Base-by-base conservation (phyloP, 805 yeast species). In the Monosporozyma servazzii region DNA sequence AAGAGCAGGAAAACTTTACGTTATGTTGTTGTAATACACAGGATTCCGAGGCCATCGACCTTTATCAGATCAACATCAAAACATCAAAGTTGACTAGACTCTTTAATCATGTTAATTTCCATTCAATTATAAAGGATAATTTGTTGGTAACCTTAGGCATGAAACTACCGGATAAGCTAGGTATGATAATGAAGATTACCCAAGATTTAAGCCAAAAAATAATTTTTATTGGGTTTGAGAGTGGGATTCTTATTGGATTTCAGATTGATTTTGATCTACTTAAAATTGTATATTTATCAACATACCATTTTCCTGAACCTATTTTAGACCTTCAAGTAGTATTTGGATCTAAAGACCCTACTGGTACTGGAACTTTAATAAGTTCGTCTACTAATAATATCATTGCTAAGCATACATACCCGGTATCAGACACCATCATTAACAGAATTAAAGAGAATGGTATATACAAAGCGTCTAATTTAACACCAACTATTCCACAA, bases 241-340 rank as follows among this genome's bases (percentile, higher is more conserved):
- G 64, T 53, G 70, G 70, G 13, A 53, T 58, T 30, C 53, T 64
- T 3, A 51, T 65, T n/a, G 69, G 68, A 3, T 55, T 66, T 11
- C 27, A 27, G 20, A 33, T 25, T 25, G 25, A 37, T 11, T 37
- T 44, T 7, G 18, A 25, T 33, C 18, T 48, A 3, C 45, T 56
- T n/a, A 58, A 58, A 31, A 39, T 64, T 17, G 58, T 56, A 2
- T 58, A 63, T 50, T 50, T 62, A 5, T 62, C 67, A 1, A 43
- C 54, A 17, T 55, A 51, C 2, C 66, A 64, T 50, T 64, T 56
- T 29, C 69, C 69, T 15, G 55, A 65, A 11, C 69, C 68, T 6
- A 57, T 65, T 7, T 51, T 66, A 13, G 59, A 57, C 48, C 36
- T 63, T 29, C 37, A 52, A 7, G 43, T 37, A 6, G 48, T 47